These are phyloP conservation scores for Candida pseudofarinosa DNA, from an alignment of 805 yeast genomes.

Conservation along the genomic window DNA sequence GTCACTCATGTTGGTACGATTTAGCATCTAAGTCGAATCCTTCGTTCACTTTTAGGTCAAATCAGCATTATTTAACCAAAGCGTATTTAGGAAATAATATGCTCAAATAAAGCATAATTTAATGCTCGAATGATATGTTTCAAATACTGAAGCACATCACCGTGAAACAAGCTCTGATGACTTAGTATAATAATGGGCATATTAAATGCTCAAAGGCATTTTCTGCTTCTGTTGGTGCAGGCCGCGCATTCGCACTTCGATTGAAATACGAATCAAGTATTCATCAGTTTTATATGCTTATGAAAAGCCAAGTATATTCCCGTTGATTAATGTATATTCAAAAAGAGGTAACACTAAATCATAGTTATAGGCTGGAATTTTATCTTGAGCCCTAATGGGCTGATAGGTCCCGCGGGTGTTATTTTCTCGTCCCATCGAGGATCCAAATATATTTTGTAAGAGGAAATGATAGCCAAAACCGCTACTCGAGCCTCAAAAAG, in stretches of 20 bases:
- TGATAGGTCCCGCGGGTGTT: slow-evolving; percentile 58
- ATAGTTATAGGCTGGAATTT: slow-evolving; percentile 10
- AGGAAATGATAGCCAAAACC: slow-evolving; percentile 30
- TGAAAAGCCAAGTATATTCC: no score
- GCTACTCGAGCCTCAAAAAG: slow-evolving; percentile 41
- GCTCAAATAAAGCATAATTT: background rate
- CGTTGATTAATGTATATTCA: no score
- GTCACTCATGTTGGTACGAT: background rate
- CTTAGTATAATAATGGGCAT: background rate
- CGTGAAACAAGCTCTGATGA: background rate
- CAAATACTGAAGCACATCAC: background rate
- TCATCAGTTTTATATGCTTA: background rate
- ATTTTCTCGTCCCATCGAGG: slow-evolving; percentile 45
- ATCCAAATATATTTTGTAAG: slow-evolving; percentile 34
- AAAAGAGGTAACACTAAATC: no score
- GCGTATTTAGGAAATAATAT: background rate
- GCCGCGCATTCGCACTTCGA: background rate
- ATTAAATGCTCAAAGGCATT: background rate
- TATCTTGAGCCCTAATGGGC: slow-evolving; percentile 40
- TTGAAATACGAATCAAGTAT: background rate
- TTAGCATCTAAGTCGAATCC: no score
- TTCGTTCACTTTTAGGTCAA: background rate
- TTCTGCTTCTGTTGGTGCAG: background rate
- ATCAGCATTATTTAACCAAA: background rate
- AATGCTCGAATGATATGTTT: background rate